Base-by-base conservation (phyloP, 2,329 filamentous ascomycete genomes). In the Hyphodiscus sp. region DNA sequence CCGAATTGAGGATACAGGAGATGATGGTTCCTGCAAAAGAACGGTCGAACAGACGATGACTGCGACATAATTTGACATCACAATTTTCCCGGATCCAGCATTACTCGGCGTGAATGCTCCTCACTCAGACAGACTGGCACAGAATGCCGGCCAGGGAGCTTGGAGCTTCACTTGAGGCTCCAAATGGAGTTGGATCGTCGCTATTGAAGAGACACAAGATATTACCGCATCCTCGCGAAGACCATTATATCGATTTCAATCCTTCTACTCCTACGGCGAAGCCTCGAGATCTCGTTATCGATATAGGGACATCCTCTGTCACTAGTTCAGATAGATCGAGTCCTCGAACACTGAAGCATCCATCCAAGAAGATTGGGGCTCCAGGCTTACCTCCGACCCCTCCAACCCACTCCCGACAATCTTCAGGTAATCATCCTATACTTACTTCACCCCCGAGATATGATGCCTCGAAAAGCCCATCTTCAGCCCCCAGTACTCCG, bases 381-480 rank as follows among this genome's bases (percentile, higher is more conserved):
- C 76, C 76, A 18, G 75, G 76, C 59, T 70, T 79, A 41, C 82
- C 82, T 42, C 82, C 82, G n/a, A 85, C 82, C 23, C 82, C 82
- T 46, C 82, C 82, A 16, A 76, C 76, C 47, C 78, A 82, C 62
- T 83, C 80, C 43, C 76, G 79, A 55, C 77, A 76, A 47, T 80
- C 80, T 9, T 83, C 80, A 2, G 74, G 73, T 48, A 76, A 53
- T 33, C 57, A 60, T 55, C 50, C 59, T 8, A 53, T 45, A 2
- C 53, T 52, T n/a, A 49, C 53, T 45, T 47, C 58, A 19, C 54
- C 58, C 13, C 59, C 62, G 8, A 60, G 48, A 30, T 55, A 59
- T 47, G 63, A 64, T 49, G 20, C 53, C 30, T 48, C 56, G 13
- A 55, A 54, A 45, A 58, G 53, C 49, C 46, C 54, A 45, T 43